Evolutionary conservation across 306 rosid species (phyloP).

Genomic region (Vigna trinervia): DNA sequence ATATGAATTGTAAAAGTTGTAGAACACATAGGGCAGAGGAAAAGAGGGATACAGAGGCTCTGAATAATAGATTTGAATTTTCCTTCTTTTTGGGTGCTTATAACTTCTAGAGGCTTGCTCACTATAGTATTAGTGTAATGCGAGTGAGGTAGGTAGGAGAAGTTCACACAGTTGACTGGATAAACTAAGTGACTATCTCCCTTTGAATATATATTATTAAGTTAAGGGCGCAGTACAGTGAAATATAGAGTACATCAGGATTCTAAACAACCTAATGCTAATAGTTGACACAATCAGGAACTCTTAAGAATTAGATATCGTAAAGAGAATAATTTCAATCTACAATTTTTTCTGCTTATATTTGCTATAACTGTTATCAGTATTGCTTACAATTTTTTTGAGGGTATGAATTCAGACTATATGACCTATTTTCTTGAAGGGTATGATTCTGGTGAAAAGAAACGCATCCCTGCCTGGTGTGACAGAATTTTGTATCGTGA

Average conservation of each 20-base stretch:
- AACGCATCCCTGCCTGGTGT: conserved; percentile 99
- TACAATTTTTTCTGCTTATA: conserved; percentile 33
- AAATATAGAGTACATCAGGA: background rate
- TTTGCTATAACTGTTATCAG: conserved; percentile 15
- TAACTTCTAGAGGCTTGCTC: conserved; percentile 23
- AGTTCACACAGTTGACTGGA: background rate
- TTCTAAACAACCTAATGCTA: conserved; percentile 3
- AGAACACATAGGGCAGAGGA: conserved; percentile 29
- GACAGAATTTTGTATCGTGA: conserved; percentile 97
- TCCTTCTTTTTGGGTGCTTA: conserved; percentile 35
- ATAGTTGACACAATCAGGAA: background rate
- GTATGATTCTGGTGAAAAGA: conserved; percentile 98
- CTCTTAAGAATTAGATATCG: conserved; percentile 18
- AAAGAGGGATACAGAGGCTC: conserved; percentile 7
- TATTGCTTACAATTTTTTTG: conserved; percentile 43
- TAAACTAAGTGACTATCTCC: background rate
- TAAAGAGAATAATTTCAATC: conserved; percentile 21
- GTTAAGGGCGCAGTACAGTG: conserved; percentile 12
- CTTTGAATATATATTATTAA: background rate
- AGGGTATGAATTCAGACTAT: conserved; percentile 39
- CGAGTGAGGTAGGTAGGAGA: background rate
- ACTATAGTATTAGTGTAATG: conserved; percentile 5
- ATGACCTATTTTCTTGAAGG: conserved; percentile 55
- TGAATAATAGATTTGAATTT: conserved; percentile 16
- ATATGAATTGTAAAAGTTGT: conserved; percentile 39